Base-by-base conservation (phyloP, 2,329 filamentous ascomycete species). In the Nannizzia gypsea region DNA sequence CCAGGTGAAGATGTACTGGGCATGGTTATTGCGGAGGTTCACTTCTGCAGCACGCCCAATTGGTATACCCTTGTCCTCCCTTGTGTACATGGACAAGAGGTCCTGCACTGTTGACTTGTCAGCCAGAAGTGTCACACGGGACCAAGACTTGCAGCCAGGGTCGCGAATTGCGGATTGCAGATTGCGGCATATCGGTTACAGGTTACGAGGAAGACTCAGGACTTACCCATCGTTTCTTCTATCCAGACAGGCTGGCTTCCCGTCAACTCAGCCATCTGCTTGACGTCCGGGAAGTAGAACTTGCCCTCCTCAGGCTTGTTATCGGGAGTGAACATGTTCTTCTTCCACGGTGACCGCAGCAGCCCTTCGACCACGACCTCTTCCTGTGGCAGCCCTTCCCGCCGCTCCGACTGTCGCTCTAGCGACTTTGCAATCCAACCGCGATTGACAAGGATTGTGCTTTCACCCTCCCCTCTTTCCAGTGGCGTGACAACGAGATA, bases 1-100 rank as follows among this genome's bases (percentile, higher is more conserved):
- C 93, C 93, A 99, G 66, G 93, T 99, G 73, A 96, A 93, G 66
- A 99, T 99, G 74, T 99, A 99, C 78, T 97, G 93, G 64, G 89
- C 85, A 74, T 99, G 93, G 75, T 95, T 97, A 72, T 99, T 99
- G 72, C 90, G 83, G 70, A 99, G 77, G 71, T 95, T 95, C 62
- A 99, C 91, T 75, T 95, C 90, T 3, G 93, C 83, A 5, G 89
- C 77, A 70, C 92, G 82, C 13, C 91, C 93, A 70, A 96, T 92
- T 1, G 93, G 93, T 62, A 96, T 86, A 28, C 93, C 93, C 67
- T 87, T 88, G 13, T 81, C 80, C 69, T 89, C 82, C 69, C 90
- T 83, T 67, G 91, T 84, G 70, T 90, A 86, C 63, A 86, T 80
- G 66, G 83, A 82, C 67, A 96, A 76, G 67, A 92, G 79, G 71